These are phyloP conservation scores for Tephrocybe sp. DNA, from an alignment of 768 basidiomycete genomes.

Conservation along the genomic window DNA sequence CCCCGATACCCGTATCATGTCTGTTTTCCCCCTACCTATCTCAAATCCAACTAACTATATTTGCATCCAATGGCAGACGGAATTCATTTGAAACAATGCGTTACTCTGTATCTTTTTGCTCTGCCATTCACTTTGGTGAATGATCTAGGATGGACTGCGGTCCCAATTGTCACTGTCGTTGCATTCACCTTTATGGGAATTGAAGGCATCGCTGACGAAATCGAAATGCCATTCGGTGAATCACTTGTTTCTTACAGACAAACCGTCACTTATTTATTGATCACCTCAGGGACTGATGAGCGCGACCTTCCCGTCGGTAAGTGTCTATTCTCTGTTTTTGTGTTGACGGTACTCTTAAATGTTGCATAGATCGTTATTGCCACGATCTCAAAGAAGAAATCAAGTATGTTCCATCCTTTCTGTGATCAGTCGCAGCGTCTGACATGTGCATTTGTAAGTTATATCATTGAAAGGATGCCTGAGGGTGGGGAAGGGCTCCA, in stretches of 20 bases:
- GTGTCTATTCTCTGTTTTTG: neutral
- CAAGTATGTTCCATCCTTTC: constrained; percentile 47
- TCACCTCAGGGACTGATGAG: constrained; percentile 52
- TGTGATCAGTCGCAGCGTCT: constrained; percentile 8
- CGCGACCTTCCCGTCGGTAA: constrained; percentile 76
- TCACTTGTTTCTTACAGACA: constrained; percentile 8
- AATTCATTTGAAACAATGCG: constrained; percentile 93
- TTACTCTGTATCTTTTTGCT: constrained; percentile 89
- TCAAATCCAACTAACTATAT: neutral
- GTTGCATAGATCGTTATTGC: constrained; percentile 71
- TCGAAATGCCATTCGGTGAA: constrained; percentile 92
- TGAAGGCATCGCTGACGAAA: constrained; percentile 93
- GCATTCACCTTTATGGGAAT: constrained; percentile 94
- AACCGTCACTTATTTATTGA: neutral
- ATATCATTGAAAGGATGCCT: constrained; percentile 66
- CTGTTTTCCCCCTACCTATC: constrained; percentile 21
- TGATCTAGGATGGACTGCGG: constrained; percentile 79
- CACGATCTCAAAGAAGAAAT: constrained; percentile 86
- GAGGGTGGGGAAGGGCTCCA: constrained; percentile 73
- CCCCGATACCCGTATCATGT: constrained; percentile 81
- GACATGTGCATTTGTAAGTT: constrained; percentile 39
- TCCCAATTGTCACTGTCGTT: constrained; percentile 84
- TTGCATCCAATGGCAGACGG: constrained; percentile 50
- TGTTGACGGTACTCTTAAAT: neutral
- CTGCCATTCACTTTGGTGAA: constrained; percentile 85